Percentiles rank a stretch among this genome's conserved stretches.
phyloP scores from a whole-genome alignment of 1,284 basidiomycete species.

The Fomitiporia mediterranea region DNA sequence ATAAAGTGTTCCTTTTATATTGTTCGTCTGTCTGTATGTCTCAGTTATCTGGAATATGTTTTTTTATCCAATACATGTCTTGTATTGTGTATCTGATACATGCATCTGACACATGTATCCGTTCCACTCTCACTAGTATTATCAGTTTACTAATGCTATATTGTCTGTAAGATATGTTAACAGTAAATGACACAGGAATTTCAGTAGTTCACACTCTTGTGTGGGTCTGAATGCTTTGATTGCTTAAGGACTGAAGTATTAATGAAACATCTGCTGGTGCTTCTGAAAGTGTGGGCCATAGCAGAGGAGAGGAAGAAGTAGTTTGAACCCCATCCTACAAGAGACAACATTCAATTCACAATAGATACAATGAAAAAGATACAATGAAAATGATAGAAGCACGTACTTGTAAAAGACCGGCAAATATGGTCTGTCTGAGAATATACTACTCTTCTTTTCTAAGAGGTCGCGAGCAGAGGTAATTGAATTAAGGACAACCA shows the following conservation, averaged over 20 bases:
- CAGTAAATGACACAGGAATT: conserved; percentile 25
- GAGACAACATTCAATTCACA: not conserved
- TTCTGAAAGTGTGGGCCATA: conserved; percentile 30
- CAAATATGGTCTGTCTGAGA: conserved; percentile 33
- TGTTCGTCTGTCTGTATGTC: too few species aligned
- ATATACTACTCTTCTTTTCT: conserved; percentile 35
- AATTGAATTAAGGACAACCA: conserved; percentile 34
- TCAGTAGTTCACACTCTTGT: conserved; percentile 26
- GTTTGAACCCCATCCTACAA: conserved; percentile 25
- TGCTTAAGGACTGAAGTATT: conserved; percentile 25
- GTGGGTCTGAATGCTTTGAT: conserved; percentile 24
- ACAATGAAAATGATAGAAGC: too few species aligned
- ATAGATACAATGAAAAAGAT: not conserved
- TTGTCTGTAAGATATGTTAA: too few species aligned
- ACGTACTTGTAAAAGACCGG: too few species aligned
- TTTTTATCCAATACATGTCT: too few species aligned
- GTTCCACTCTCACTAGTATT: too few species aligned
- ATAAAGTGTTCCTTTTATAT: too few species aligned
- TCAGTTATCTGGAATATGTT: too few species aligned
- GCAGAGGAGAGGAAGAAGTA: conserved; percentile 24
- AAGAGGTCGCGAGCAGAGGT: conserved; percentile 35
- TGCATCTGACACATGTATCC: too few species aligned
- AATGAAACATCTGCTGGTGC: conserved; percentile 29
- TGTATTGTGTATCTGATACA: too few species aligned
- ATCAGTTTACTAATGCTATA: too few species aligned